These are phyloP conservation scores for Cryptococcus depauperatus DNA, from an alignment of 1,284 basidiomycete genomes.

Conservation along the genomic window DNA sequence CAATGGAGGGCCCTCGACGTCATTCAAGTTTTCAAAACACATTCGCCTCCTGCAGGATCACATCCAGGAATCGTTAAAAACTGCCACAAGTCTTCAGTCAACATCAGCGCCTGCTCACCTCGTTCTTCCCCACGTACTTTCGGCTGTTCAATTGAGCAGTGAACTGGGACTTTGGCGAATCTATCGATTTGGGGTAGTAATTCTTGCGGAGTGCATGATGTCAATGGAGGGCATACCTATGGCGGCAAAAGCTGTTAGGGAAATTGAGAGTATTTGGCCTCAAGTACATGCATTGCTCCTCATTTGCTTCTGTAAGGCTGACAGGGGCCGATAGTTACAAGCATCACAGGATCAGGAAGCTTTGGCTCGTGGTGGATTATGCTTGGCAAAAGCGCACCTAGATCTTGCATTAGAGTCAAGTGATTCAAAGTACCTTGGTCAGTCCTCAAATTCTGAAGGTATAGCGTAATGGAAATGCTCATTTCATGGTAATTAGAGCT, in stretches of 20 bases:
- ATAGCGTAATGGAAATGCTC: not conserved
- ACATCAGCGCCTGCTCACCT: conserved; percentile 23
- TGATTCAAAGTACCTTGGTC: not conserved
- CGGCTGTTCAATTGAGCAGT: conserved; percentile 24
- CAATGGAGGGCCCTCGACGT: too few species aligned
- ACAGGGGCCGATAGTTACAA: not conserved
- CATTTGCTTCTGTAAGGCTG: not conserved
- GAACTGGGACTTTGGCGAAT: conserved; percentile 32
- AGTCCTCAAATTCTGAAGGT: not conserved
- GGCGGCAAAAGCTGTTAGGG: conserved; percentile 16
- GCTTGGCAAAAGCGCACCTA: conserved; percentile 29
- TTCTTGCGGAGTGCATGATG: conserved; percentile 30
- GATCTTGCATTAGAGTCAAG: conserved; percentile 14
- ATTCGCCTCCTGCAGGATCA: conserved; percentile 22
- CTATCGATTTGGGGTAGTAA: conserved; percentile 27
- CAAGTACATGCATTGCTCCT: conserved; percentile 12
- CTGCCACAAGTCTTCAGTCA: conserved; percentile 20
- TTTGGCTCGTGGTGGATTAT: conserved; percentile 20
- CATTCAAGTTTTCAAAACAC: conserved; percentile 9
- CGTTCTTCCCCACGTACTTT: conserved; percentile 28
- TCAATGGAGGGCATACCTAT: conserved; percentile 27
- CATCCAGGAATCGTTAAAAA: conserved; percentile 14
- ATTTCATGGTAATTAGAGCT: conserved; percentile 7
- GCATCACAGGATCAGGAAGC: conserved; percentile 18
- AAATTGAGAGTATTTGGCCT: conserved; percentile 21